Conservation (phyloP, 768 basidiomycete genomes). For the Tricholoma saponaceum region DNA sequence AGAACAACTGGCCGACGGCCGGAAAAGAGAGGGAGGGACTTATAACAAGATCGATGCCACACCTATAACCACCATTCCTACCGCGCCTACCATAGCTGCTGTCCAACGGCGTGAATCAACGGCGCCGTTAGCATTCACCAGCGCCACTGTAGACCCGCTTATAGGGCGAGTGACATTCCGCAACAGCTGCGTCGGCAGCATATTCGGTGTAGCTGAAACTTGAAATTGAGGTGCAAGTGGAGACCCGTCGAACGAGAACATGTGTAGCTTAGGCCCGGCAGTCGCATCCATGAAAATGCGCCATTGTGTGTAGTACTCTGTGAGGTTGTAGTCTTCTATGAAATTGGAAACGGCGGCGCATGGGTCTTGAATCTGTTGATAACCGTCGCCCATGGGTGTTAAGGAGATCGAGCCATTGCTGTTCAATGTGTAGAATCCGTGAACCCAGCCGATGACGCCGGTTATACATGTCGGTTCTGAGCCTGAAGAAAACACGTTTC, state of each 20-base stretch:
- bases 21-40: not conserved
- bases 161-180: conserved; percentile 40
- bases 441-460: conserved; percentile 85
- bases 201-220: conserved; percentile 70
- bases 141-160: conserved; percentile 11
- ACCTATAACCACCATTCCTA: conserved; percentile 24
- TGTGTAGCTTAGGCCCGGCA: conserved; percentile 63
- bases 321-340: conserved; percentile 77
- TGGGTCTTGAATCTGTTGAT: conserved; percentile 92
- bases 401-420: conserved; percentile 79
- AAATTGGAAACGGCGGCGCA: conserved; percentile 88
- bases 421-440: conserved; percentile 69
- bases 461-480: conserved; percentile 85
- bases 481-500: conserved; percentile 39
- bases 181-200: conserved; percentile 74
- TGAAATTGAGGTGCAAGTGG: conserved; percentile 71
- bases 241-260: conserved; percentile 76
- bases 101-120: conserved; percentile 17
- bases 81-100: conserved; percentile 22
- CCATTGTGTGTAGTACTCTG: conserved; percentile 65
- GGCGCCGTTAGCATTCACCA: conserved; percentile 21
- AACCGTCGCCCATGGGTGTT: conserved; percentile 79
- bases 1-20: conserved; percentile 7
- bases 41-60: conserved; percentile 29
- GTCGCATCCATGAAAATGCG: conserved; percentile 65